These are phyloP conservation scores for Pseudopyricularia javanii DNA, from an alignment of 2,329 filamentous ascomycete species.

Conservation along the genomic window DNA sequence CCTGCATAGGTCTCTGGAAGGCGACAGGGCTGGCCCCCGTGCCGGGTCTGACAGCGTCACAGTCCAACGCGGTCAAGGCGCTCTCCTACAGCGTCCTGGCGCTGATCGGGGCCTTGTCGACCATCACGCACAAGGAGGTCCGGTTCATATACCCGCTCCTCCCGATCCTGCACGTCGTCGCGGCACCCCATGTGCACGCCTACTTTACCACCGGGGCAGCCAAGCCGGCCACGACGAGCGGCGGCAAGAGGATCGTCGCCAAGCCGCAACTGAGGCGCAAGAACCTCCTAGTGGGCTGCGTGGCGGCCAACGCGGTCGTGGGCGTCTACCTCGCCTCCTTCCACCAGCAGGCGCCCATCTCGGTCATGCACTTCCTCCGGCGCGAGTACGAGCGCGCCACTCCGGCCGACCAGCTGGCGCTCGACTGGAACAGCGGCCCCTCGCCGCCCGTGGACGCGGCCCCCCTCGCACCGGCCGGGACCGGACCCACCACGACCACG, in stretches of 20 bases:
- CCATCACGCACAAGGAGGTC: slow-evolving; percentile 91
- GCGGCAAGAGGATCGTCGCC: slow-evolving; percentile 5
- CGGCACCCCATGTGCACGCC: slow-evolving; percentile 50
- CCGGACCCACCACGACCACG: slow-evolving; percentile 7
- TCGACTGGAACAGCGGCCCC: slow-evolving; percentile 10
- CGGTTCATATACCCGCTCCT: slow-evolving; percentile 92
- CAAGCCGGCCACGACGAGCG: slow-evolving; percentile 4
- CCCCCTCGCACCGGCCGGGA: slow-evolving; percentile 8
- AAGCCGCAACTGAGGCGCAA: slow-evolving; percentile 32
- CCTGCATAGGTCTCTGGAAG: slow-evolving; percentile 49
- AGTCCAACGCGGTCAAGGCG: slow-evolving; percentile 32
- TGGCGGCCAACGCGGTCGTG: slow-evolving; percentile 58
- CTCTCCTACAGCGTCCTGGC: slow-evolving; percentile 46
- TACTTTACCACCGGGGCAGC: slow-evolving; percentile 42
- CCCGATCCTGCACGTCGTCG: slow-evolving; percentile 71
- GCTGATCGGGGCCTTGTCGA: slow-evolving; percentile 53
- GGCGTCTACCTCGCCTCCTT: slow-evolving; percentile 63
- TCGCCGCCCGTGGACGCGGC: slow-evolving; percentile 18
- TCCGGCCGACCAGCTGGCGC: slow-evolving; percentile 28
- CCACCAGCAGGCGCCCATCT: slow-evolving; percentile 71
- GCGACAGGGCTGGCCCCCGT: slow-evolving; percentile 18
- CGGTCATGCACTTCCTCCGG: slow-evolving; percentile 66
- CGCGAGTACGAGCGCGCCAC: slow-evolving; percentile 53
- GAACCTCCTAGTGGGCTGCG: slow-evolving; percentile 39
- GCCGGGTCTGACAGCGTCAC: slow-evolving; percentile 10